Percentiles rank a stretch among this genome's conserved stretches.
These are phyloP conservation scores for Paramecium tetraurelia DNA, from an alignment of 73 alveolate species.

Conservation along the genomic window DNA sequence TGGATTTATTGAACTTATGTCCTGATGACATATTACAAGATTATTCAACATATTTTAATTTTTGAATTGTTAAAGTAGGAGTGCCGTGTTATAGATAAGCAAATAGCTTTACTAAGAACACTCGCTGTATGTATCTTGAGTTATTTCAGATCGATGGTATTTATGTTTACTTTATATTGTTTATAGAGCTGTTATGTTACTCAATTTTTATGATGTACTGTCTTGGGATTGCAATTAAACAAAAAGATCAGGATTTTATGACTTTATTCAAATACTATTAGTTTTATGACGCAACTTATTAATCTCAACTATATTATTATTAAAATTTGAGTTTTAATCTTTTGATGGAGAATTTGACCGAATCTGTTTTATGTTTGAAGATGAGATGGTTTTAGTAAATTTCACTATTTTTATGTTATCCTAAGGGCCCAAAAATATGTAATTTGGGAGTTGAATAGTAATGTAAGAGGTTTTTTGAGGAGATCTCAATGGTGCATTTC, in stretches of 20 bases:
- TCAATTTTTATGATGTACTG: background rate
- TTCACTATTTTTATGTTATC: background rate
- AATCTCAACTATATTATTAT: background rate
- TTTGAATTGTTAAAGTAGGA: background rate
- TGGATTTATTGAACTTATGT: background rate
- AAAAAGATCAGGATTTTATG: background rate
- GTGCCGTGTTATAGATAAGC: too few relatives aligned
- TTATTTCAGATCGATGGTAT: background rate
- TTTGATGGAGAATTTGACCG: background rate
- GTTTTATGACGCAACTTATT: background rate
- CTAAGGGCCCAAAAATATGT: background rate
- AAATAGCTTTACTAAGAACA: too few relatives aligned
- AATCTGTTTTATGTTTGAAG: background rate
- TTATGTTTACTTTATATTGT: background rate
- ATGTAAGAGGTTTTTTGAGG: background rate
- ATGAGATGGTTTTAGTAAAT: background rate
- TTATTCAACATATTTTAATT: background rate
- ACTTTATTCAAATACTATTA: background rate
- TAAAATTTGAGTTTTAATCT: background rate
- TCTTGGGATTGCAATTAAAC: background rate
- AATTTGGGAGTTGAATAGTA: background rate
- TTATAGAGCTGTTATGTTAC: background rate
- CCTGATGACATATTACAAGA: background rate
- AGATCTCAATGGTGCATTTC: background rate
- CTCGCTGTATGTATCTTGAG: background rate